phyloP scores from a whole-genome alignment of 2,329 filamentous ascomycete genomes.

The Pezicula rhizophila region DNA sequence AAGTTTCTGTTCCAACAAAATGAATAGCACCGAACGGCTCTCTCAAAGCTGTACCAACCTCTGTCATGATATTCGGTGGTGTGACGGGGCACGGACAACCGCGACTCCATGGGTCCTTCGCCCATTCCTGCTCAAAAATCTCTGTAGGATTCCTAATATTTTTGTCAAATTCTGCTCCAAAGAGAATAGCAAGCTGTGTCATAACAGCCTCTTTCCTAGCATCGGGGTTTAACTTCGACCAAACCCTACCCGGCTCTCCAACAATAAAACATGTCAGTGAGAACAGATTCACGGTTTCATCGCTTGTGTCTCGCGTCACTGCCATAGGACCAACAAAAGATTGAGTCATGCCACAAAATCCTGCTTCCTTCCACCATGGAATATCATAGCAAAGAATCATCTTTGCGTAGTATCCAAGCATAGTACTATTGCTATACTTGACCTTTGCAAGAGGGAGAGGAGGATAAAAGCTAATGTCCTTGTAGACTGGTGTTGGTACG shows the following conservation, averaged over 20 bases:
- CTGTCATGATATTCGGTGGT: conserved; percentile 24
- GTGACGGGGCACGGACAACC: conserved; percentile 30
- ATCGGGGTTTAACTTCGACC: conserved; percentile 19
- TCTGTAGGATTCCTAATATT: background rate
- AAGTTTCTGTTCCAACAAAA: conserved; percentile 44
- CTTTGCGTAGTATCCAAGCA: conserved; percentile 41
- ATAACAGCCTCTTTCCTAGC: conserved; percentile 17
- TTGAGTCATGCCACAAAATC: conserved; percentile 39
- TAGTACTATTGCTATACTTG: conserved; percentile 28
- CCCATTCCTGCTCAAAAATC: conserved; percentile 16
- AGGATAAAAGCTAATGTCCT: conserved; percentile 39
- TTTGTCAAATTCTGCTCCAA: background rate
- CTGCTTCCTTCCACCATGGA: conserved; percentile 39
- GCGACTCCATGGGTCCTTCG: conserved; percentile 23
- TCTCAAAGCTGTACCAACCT: conserved; percentile 24
- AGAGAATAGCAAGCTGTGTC: conserved; percentile 8
- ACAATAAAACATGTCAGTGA: conserved; percentile 36
- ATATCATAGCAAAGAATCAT: conserved; percentile 34
- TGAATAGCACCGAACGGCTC: conserved; percentile 36
- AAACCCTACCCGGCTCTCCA: conserved; percentile 29
- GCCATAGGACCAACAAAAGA: conserved; percentile 39
- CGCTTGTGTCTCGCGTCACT: conserved; percentile 39
- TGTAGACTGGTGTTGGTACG: conserved; percentile 40
- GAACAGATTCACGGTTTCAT: conserved; percentile 23
- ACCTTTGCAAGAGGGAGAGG: conserved; percentile 32